Evolutionary conservation across 208 protist species (phyloP).

Genomic region (Acanthamoeba polyphaga): DNA sequence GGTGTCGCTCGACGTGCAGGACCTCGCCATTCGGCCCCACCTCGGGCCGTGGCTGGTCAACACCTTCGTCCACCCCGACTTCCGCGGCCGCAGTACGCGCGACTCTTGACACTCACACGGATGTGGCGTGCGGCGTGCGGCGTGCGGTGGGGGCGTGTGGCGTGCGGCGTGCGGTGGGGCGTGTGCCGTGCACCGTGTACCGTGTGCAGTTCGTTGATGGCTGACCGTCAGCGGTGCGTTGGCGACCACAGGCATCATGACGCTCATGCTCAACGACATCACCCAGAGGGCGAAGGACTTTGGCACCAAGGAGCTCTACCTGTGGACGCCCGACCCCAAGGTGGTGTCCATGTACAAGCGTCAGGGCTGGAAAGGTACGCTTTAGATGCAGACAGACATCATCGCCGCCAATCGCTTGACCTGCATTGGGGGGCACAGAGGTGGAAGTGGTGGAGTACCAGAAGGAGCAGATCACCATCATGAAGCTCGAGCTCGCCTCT

Average conservation of each 20-base stretch:
- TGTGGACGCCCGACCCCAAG: conserved; percentile 34
- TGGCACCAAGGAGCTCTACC: conserved; percentile 31
- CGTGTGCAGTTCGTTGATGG: too few relatives aligned
- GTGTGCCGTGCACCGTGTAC: too few relatives aligned
- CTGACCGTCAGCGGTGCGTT: too few relatives aligned
- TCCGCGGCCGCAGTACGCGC: neutral
- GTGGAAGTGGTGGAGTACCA: neutral
- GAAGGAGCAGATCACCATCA: neutral
- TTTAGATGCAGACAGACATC: too few relatives aligned
- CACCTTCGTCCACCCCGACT: conserved; percentile 35
- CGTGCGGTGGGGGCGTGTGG: too few relatives aligned
- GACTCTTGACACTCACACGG: too few relatives aligned
- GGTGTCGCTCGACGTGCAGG: conserved; percentile 19
- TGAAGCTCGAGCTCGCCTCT: conserved; percentile 42
- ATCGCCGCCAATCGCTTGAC: too few relatives aligned
- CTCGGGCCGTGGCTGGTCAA: conserved; percentile 30
- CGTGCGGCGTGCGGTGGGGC: too few relatives aligned
- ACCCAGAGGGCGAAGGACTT: conserved; percentile 34
- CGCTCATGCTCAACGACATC: conserved; percentile 35
- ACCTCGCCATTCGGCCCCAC: neutral
- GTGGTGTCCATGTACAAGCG: conserved; percentile 47
- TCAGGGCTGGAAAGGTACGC: neutral
- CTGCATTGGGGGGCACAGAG: neutral
- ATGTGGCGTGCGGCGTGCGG: too few relatives aligned
- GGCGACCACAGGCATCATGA: conserved; percentile 27